Conservation (phyloP, 2,329 filamentous ascomycete genomes). For the Pezicula radicicola region DNA sequence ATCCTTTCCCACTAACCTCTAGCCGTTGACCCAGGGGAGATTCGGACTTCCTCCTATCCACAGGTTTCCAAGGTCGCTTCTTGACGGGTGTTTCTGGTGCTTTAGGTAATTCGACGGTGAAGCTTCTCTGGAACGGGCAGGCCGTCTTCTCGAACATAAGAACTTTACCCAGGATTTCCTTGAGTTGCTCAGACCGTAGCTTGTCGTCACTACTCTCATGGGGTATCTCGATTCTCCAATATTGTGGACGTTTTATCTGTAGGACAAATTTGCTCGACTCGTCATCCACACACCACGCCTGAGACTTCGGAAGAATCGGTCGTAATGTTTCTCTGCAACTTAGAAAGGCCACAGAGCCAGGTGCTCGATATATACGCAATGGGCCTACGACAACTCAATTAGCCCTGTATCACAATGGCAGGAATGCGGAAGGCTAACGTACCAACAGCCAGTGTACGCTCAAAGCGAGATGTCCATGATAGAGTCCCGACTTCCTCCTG, state of each 20-base stretch:
- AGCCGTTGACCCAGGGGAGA: background rate
- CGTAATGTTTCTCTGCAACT: constrained; percentile 82
- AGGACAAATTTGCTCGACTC: constrained; percentile 79
- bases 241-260: constrained; percentile 77
- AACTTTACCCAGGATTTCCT: constrained; percentile 66
- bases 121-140: constrained; percentile 79
- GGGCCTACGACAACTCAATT: constrained; percentile 46
- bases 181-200: constrained; percentile 62
- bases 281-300: constrained; percentile 91
- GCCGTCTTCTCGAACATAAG: constrained; percentile 84
- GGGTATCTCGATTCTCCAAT: constrained; percentile 88
- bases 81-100: constrained; percentile 61
- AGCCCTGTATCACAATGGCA: background rate
- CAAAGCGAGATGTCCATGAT: constrained; percentile 71
- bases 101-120: constrained; percentile 71
- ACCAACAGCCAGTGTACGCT: constrained; percentile 80
- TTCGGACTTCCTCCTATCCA: constrained; percentile 11
- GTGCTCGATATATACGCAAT: constrained; percentile 81
- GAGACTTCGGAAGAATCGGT: constrained; percentile 83
- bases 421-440: constrained; percentile 25
- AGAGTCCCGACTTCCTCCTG: constrained; percentile 59
- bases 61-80: constrained; percentile 68
- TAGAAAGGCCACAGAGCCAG: constrained; percentile 82
- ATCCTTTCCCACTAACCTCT: too few species aligned
- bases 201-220: constrained; percentile 61